Evolutionary conservation across 305 asterid species (phyloP), one percentile per base, ranked within the genome.

Genomic region (Rubia balearica): DNA sequence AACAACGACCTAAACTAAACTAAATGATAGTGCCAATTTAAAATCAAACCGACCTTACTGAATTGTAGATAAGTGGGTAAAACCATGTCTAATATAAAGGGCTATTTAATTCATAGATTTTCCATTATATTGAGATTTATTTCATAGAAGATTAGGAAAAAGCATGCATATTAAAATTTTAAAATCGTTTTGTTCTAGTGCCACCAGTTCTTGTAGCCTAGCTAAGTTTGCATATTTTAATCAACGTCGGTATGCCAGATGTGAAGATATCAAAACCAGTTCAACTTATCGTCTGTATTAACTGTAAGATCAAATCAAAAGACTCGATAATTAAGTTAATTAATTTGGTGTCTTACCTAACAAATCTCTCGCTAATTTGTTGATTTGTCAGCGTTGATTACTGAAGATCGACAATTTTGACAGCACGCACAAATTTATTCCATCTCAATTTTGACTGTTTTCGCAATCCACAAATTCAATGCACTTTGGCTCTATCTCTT

Each of bases 361-460:
- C 40, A 30, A 62, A 62, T 33, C 43, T 61, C 13, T 14, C 4
- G 16, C 5, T 27, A 61, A 61, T 51, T 51, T 22, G 33, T 10
- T 2, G 8, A 59, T 21, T 59, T 61, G 67, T 33, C 67, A 62
- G 46, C 67, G 48, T 62, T 38, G 67, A 36, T 62, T 62, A 38
- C 46, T 14, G 67, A 62, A 3, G 67, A 62, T 57, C 17, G 57
- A 51, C 57, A 51, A 17, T 51, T 51, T 51, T 16, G 57, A 51
- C 57, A 51, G 57, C 57, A 5, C 3, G 57, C 0, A 51, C 57
- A 51, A 7, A 30, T 1, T 30, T 30, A 30, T 51, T 17, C 22
- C 19, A 16, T 51, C 33, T 30, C 3, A 30, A 30, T 48, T 51
- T 51, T 51, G 57, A 51, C 57, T 6, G 57, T 16, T 46, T 12